phyloP scores from a whole-genome alignment of 352 stramenopile species.

The Phytophthora pluvialis region DNA sequence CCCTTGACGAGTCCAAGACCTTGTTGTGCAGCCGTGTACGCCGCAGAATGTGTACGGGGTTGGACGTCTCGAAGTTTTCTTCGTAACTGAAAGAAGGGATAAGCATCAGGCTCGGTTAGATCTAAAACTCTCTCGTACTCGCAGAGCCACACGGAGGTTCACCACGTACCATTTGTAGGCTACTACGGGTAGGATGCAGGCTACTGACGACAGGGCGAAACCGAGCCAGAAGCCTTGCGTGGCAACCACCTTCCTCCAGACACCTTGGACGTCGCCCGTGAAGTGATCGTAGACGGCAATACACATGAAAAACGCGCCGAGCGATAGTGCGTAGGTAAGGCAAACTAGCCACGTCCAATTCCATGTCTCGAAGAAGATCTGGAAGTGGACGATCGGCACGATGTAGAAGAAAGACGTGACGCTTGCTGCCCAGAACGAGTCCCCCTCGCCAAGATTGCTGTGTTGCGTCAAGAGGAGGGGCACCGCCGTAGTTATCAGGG shows the following conservation, averaged over 20 bases:
- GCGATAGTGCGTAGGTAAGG: conserved; percentile 52
- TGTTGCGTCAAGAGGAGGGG: conserved; percentile 64
- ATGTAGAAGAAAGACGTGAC: conserved; percentile 94
- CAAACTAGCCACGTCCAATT: conserved; percentile 68
- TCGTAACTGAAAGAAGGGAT: conserved; percentile 46
- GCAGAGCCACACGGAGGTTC: not conserved
- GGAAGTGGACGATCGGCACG: conserved; percentile 92
- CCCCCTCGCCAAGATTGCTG: conserved; percentile 50
- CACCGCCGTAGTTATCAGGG: conserved; percentile 59
- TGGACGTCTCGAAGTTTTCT: conserved; percentile 78
- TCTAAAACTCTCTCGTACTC: no score
- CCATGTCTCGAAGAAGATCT: conserved; percentile 84
- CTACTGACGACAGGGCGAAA: conserved; percentile 46
- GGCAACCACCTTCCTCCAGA: conserved; percentile 42
- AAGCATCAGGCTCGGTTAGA: not conserved
- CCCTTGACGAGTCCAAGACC: conserved; percentile 62
- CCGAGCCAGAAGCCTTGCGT: conserved; percentile 69
- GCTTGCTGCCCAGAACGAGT: conserved; percentile 87
- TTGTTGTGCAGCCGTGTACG: conserved; percentile 78
- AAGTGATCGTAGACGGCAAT: conserved; percentile 67
- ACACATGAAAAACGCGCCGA: conserved; percentile 56
- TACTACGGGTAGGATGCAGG: conserved; percentile 68
- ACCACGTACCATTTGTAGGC: conserved; percentile 68
- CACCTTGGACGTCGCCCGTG: conserved; percentile 50
- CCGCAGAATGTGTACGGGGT: conserved; percentile 79